phyloP scores from a whole-genome alignment of 306 rosid species.

The Cyclanthera cordifolia region DNA sequence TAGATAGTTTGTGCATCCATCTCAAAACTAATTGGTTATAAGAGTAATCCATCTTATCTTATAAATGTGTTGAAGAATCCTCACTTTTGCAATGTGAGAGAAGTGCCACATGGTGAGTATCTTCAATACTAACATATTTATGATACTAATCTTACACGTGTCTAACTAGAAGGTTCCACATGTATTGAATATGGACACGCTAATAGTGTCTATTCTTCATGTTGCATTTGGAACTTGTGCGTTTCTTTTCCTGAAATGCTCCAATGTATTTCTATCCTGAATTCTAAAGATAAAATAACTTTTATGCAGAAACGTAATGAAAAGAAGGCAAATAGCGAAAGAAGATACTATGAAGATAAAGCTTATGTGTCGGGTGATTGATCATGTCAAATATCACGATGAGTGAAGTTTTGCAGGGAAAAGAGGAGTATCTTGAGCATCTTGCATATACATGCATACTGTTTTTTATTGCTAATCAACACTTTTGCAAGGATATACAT shows the following conservation, averaged over 20 bases:
- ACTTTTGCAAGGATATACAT: not conserved
- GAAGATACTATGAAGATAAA: constrained; percentile 63
- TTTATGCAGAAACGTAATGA: constrained; percentile 67
- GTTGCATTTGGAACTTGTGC: too few species aligned
- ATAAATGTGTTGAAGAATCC: too few species aligned
- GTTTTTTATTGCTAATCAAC: not conserved
- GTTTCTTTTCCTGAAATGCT: not conserved
- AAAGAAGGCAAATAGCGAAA: constrained; percentile 82
- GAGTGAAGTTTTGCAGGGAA: not conserved
- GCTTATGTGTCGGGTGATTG: constrained; percentile 56
- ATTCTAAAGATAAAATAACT: not conserved
- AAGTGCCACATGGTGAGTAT: too few species aligned
- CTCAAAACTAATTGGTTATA: too few species aligned
- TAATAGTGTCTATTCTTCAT: too few species aligned
- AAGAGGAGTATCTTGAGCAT: not conserved
- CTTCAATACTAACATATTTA: too few species aligned
- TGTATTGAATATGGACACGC: not conserved
- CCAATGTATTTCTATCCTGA: not conserved
- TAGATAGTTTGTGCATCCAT: too few species aligned
- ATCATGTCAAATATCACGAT: constrained; percentile 5
- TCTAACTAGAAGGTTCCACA: too few species aligned
- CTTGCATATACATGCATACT: not conserved
- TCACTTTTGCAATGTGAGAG: too few species aligned
- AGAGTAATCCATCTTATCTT: too few species aligned
- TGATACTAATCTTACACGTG: too few species aligned